Evolutionary conservation across 2,329 filamentous ascomycete genomes (phyloP), one percentile per base, ranked within the genome.

Genomic region (Coniochaeta hoffmannii): DNA sequence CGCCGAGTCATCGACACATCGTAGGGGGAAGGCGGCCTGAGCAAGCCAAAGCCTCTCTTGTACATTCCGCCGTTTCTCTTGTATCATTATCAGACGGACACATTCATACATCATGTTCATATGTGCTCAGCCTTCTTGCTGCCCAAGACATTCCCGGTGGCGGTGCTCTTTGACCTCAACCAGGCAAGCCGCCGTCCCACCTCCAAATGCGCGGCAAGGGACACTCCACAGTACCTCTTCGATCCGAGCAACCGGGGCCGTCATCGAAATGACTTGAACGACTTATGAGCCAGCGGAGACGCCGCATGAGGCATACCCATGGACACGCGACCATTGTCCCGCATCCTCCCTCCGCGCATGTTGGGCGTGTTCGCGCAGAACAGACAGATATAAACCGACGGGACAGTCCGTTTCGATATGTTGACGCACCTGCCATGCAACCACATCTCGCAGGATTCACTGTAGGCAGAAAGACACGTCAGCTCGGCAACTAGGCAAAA

Each of bases 381-480:
- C 1, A 79, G 76, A 64, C 83, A 87, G 34, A 86, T 80, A 61
- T 86, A 87, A 5, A 86, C 79, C 12, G 75, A 73, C 5, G 83
- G 81, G 61, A 81, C 75, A n/a, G 75, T 76, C 56, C 77, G 74
- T 50, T 75, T 75, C 49, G 76, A 79, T 59, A 86, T 79, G 58
- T 82, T 82, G 62, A 85, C 75, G 64, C 83, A 87, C 56, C 74
- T 75, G n/a, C 80, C 81, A 64, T 87, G 83, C 30, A 86, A 77
- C 76, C 79, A 84, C 72, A 83, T 79, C 62, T 86, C 82, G 64
- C 83, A 87, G 24, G 81, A 82, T 69, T 85, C 79, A 63, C 83
- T 86, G 61, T 17, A 28, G 41, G 11, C 17, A 24, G 30, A 32
- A 11, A 24, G 11, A 4, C 14, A 49, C 22, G 10, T 53, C n/a